Evolutionary conservation across 306 rosid genomes (phyloP), one percentile per base, ranked within the genome.

Genomic region (Vigna unguiculata): DNA sequence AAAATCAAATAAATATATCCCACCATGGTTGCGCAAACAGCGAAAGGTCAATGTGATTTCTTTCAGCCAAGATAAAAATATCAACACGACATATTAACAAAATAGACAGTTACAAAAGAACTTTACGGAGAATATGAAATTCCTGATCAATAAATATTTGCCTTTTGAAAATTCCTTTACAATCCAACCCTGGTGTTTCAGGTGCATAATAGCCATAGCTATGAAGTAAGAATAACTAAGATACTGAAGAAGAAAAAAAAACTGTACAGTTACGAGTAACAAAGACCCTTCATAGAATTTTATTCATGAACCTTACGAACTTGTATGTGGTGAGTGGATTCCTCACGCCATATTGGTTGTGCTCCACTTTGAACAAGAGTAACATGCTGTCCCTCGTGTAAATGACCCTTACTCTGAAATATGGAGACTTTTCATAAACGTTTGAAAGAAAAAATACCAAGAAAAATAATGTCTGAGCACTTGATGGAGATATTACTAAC

Each of bases 281-380:
- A 72, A 71, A 67, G 66, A 43, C 57, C 66, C 46, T 53, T 81
- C 21, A 60, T 52, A 66, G 19, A 80, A 78, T 65, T 62, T 89
- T 87, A 93, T 71, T 85, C 85, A 64, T 64, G 88, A 80, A 95
- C 91, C 85, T 83, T 54, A 15, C 98, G 97, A 57, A 92, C 96
- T 95, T 95, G 97, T 66, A 95, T 90, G 80, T 90, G 97, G 73
- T 95, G 99, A 74, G 90, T 90, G 58, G 97, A 95, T 78, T 92
- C 92, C 58, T 78, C 51, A 8, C 97, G 97, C 99, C 99, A 95
- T 72, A 95, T 95, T 78, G 97, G 96, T 75, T 90, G 97, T 43
- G 92, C 96, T 45, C 97, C 99, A 74, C 99, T 95, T 89, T 95
- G 99, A 66, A 95, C 99, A 58, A 95, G 91, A 11, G 97, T 92